Base-by-base conservation (phyloP, 768 basidiomycete species). In the Suillus paluster region DNA sequence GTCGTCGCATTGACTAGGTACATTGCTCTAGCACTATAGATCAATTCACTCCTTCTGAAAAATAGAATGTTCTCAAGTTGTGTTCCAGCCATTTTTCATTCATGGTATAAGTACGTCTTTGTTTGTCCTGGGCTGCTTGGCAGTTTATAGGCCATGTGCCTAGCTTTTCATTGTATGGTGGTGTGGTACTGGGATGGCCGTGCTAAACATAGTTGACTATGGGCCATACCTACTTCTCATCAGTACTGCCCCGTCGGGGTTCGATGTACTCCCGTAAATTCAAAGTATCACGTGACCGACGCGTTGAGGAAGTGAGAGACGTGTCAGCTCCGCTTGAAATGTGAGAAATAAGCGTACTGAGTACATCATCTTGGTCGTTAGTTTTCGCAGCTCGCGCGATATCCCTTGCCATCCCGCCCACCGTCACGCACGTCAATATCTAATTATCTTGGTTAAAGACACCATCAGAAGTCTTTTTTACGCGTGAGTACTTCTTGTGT, bases 311-410 rank as follows among this genome's bases (percentile, higher is more conserved):
- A n/a, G n/a, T n/a, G n/a, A n/a, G 54, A 59, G 60, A 65, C 81
- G 80, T 78, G 80, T 69, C 72, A 74, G 67, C 75, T 79, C 80
- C 80, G 79, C 79, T 74, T 80, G 68, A 81, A 81, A 71, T 76
- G 9, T 30, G 15, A 60, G 66, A 67, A 73, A 70, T 68, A 73
- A 70, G 70, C 67, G 53, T 57, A 63, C 60, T 49, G 49, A 42
- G 49, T 30, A 48, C 45, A 49, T 17, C 27, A 19, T 50, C 49
- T 45, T 52, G 23, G 36, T 39, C 54, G 8, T 25, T 36, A 39
- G 60, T 67, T 69, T 66, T 68, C 67, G 61, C 56, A 61, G 63
- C 63, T 71, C 66, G 71, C 54, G 64, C 71, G 49, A 57, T 71
- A 60, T 73, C 75, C 23, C 68, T 66, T 25, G 36, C 36, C 42